These are phyloP conservation scores for Kurtzmaniella quercitrusa DNA, from an alignment of 1,139 yeast species.

Conservation along the genomic window DNA sequence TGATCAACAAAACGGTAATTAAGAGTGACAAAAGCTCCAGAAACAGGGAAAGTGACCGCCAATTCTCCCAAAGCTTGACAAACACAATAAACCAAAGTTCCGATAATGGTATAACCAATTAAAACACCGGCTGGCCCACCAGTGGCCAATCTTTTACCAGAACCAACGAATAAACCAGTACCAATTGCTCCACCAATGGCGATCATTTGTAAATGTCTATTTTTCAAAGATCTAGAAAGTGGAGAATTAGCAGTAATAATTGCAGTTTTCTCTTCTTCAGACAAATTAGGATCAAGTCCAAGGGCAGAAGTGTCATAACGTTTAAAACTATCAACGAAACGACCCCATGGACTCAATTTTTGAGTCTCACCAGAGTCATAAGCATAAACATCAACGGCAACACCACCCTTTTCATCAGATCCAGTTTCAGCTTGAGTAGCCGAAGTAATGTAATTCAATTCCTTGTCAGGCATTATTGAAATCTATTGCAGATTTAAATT, in stretches of 20 bases:
- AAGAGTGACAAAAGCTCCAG: slow-evolving; percentile 30
- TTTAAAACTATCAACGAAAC: slow-evolving; percentile 6
- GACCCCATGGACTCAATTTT: slow-evolving; percentile 1
- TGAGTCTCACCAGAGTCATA: slow-evolving; percentile 1
- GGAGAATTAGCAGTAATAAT: slow-evolving; percentile 23
- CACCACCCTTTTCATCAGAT: slow-evolving; percentile 24
- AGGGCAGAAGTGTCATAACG: slow-evolving; percentile 5
- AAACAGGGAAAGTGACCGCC: slow-evolving; percentile 30
- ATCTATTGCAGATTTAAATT: slow-evolving; percentile 9
- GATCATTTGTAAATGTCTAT: slow-evolving; percentile 51
- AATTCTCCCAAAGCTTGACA: slow-evolving; percentile 34
- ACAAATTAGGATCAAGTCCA: slow-evolving; percentile 7
- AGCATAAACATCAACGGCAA: slow-evolving; percentile 21
- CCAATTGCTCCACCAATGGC: slow-evolving; percentile 59
- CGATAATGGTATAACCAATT: slow-evolving; percentile 29
- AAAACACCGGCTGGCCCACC: slow-evolving; percentile 70
- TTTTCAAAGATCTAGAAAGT: slow-evolving; percentile 27
- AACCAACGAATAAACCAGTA: slow-evolving; percentile 63
- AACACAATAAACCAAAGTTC: slow-evolving; percentile 26
- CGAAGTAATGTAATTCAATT: slow-evolving; percentile 22
- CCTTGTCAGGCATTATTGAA: slow-evolving; percentile 23
- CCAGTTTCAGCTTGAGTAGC: slow-evolving; percentile 15
- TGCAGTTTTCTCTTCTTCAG: slow-evolving; percentile 17
- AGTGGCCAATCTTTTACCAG: slow-evolving; percentile 54
- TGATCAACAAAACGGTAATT: slow-evolving; percentile 33